Conservation (phyloP, 441 rosid genomes). For the Eutrema salsugineum region DNA sequence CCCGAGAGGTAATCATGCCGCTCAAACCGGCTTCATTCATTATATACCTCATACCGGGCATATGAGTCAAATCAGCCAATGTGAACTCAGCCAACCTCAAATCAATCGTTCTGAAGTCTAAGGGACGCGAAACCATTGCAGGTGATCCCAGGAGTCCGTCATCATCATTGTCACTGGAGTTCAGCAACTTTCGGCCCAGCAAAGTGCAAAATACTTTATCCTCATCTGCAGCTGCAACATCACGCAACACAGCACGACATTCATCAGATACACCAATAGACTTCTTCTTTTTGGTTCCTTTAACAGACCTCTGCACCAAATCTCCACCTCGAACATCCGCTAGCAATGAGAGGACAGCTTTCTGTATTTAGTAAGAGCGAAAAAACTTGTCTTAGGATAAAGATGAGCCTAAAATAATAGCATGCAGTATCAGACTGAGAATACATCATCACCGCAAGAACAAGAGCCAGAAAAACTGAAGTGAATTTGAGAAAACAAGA, state of each 20-base stretch:
- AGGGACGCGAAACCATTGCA: constrained; percentile 93
- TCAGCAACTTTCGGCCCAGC: constrained; percentile 77
- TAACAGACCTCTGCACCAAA: constrained; percentile 47
- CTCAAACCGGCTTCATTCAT: constrained; percentile 38
- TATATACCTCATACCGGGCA: constrained; percentile 45
- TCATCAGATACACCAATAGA: constrained; percentile 60
- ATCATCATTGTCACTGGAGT: constrained; percentile 79
- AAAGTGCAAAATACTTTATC: constrained; percentile 86
- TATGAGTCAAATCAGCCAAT: constrained; percentile 59
- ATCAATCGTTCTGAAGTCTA: constrained; percentile 98
- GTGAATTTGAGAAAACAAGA: neutral
- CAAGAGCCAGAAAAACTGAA: constrained; percentile 6
- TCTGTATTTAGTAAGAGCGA: constrained; percentile 63
- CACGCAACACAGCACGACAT: constrained; percentile 85
- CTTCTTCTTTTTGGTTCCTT: constrained; percentile 58
- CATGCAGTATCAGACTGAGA: constrained; percentile 10
- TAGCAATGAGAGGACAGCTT: constrained; percentile 96
- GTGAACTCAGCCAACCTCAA: constrained; percentile 79
- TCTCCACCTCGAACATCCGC: constrained; percentile 58
- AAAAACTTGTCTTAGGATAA: constrained; percentile 32
- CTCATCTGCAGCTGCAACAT: constrained; percentile 83
- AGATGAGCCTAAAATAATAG: neutral
- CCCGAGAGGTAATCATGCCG: constrained; percentile 39
- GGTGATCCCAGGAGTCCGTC: constrained; percentile 99
- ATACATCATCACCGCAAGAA: constrained; percentile 8